Evolutionary conservation across 2,329 filamentous ascomycete species (phyloP).

Genomic region (Colletotrichum sojae): DNA sequence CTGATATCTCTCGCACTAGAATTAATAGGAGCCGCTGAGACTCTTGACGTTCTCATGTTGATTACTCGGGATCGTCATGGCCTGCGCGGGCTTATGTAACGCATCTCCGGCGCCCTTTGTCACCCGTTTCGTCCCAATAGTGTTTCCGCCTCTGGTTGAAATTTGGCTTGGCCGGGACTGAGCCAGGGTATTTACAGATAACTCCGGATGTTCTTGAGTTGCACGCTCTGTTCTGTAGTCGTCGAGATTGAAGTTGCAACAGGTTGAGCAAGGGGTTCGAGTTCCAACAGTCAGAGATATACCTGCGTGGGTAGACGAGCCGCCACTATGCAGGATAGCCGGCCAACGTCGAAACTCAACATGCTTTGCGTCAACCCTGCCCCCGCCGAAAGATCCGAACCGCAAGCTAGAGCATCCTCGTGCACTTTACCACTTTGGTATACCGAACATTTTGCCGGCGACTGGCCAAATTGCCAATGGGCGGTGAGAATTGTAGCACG

Average conservation of each 20-base stretch:
- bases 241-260: too few relatives aligned
- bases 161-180: too few relatives aligned
- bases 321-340: neutral
- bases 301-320: too few relatives aligned
- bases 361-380: neutral
- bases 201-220: too few relatives aligned
- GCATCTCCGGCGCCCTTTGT: neutral
- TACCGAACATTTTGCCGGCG: neutral
- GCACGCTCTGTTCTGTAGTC: too few relatives aligned
- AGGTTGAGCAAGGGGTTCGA: too few relatives aligned
- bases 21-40: constrained; percentile 26
- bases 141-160: neutral
- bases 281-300: too few relatives aligned
- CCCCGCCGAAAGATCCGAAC: neutral
- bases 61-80: constrained; percentile 14
- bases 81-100: constrained; percentile 3
- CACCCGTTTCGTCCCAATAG: neutral
- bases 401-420: neutral
- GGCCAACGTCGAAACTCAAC: neutral
- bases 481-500: constrained; percentile 15
- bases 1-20: constrained; percentile 22
- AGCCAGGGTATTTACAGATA: too few relatives aligned
- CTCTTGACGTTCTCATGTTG: constrained; percentile 15
- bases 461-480: neutral
- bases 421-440: neutral